Evolutionary conservation across 2,329 filamentous ascomycete genomes (phyloP), one percentile per base, ranked within the genome.

Genomic region (Teratosphaeria nubilosa): DNA sequence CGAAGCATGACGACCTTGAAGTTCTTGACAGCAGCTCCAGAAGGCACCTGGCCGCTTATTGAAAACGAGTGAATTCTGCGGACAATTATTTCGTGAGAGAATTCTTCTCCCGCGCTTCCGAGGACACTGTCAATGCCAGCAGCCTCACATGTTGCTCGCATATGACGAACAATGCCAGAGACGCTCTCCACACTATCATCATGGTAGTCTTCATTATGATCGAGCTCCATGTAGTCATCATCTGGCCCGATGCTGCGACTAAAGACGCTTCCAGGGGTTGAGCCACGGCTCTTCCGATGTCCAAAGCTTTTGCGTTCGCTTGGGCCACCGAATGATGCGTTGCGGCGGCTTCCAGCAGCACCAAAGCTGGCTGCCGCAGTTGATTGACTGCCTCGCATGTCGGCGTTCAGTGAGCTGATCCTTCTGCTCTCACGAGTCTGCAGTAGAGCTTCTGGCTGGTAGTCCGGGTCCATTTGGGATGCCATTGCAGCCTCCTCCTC

Each of bases 391-490:
- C 73, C 65, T 57, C 74, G 68, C 55, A 74, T 77, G 56, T 77
- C 77, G 16, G 82, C 80, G 60, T 87, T 94, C 10, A 89, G 86
- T 16, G 92, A 97, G 75, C 94, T 99, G 27, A 97, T 87, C 55
- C 94, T 84, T 51, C 94, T 84, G n/a, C 82, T 84, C 51, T 83
- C 80, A 62, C 80, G 81, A 27, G 64, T 52, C 53, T 79, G 77
- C 53, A 80, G 78, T 32, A 80, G 76, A 10, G 57, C 59, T n/a
- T 55, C 56, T 57, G 71, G 68, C 48, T 75, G 72, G 55, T 72
- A 78, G 55, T 78, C 77, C 20, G 77, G 77, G 59, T 80, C 78
- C 57, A 80, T 72, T 55, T 77, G 77, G 6, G 76, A 78, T 11
- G 75, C 76, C 66, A 80, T 76, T 7, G 69, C 74, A 56, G 76